These are phyloP conservation scores for Gynochthodes officinalis DNA, from an alignment of 257 asterid genomes.

Conservation along the genomic window DNA sequence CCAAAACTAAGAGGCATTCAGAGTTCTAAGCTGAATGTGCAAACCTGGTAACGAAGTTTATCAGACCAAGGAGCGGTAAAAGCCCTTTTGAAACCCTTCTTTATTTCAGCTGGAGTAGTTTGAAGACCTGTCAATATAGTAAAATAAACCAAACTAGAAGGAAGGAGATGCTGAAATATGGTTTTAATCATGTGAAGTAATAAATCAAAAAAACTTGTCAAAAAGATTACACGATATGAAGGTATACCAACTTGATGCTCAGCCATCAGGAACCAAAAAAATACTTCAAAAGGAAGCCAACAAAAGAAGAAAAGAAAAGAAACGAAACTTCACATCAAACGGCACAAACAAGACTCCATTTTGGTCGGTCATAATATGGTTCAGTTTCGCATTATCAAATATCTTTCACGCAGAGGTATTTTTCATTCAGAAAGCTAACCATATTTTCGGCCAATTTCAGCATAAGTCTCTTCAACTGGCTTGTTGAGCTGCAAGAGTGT, in stretches of 20 bases:
- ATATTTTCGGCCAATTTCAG: constrained; percentile 65
- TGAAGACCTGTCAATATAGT: constrained; percentile 54
- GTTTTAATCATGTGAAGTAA: not conserved
- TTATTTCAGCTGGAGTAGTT: constrained; percentile 64
- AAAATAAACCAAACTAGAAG: not conserved
- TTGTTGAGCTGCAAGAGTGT: constrained; percentile 78
- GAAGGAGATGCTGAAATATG: not conserved
- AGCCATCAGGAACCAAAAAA: not conserved
- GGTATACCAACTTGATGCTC: not conserved
- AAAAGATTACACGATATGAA: not conserved
- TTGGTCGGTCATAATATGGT: not conserved
- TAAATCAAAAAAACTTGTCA: not conserved
- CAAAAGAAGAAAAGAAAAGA: not conserved
- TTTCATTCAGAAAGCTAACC: constrained; percentile 37
- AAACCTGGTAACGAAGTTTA: constrained; percentile 88
- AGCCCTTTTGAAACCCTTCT: constrained; percentile 82
- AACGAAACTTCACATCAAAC: not conserved
- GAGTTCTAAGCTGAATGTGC: constrained; percentile 14
- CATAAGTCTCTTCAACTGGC: constrained; percentile 77
- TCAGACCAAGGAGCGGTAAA: constrained; percentile 92
- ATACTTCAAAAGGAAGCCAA: not conserved
- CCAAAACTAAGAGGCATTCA: not conserved
- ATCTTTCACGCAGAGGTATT: not conserved
- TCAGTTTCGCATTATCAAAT: not conserved
- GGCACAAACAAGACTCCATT: not conserved